Conservation (phyloP, 305 asterid species). For the Solanum hybrid region DNA sequence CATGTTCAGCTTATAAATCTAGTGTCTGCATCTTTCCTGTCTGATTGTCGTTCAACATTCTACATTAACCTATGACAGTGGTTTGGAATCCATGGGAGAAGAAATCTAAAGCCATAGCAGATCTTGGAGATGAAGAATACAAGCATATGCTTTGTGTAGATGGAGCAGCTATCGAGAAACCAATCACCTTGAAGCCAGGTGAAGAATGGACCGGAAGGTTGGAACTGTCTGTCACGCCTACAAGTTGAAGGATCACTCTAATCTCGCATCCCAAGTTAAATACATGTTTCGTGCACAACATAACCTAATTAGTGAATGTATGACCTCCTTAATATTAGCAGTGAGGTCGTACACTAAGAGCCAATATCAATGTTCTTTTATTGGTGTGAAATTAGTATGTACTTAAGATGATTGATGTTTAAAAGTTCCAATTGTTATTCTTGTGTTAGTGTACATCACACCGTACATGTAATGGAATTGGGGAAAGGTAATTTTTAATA, state of each 20-base stretch:
- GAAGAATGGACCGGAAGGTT: conserved; percentile 82
- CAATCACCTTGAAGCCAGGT: conserved; percentile 63
- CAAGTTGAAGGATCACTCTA: conserved; percentile 13
- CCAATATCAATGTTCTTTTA: not conserved
- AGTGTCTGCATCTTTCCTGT: not conserved
- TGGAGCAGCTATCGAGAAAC: conserved; percentile 78
- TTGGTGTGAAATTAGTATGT: not conserved
- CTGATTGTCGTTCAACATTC: not conserved
- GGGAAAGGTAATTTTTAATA: not conserved
- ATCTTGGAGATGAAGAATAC: conserved; percentile 79
- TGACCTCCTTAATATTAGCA: conserved; percentile 4
- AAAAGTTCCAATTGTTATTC: not conserved
- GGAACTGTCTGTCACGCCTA: conserved; percentile 42
- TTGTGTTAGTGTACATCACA: not conserved
- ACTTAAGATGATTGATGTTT: not conserved
- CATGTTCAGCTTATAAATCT: not conserved
- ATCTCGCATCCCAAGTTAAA: not conserved
- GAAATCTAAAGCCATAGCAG: conserved; percentile 50
- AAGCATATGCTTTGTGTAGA: conserved; percentile 77
- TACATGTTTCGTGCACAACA: not conserved
- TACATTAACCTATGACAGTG: conserved; percentile 21
- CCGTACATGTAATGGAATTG: not conserved
- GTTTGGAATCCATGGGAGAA: conserved; percentile 98
- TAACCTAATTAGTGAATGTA: not conserved
- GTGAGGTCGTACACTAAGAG: not conserved